Conservation (phyloP, 1,284 basidiomycete genomes). For the Ustilago vetiveriae region DNA sequence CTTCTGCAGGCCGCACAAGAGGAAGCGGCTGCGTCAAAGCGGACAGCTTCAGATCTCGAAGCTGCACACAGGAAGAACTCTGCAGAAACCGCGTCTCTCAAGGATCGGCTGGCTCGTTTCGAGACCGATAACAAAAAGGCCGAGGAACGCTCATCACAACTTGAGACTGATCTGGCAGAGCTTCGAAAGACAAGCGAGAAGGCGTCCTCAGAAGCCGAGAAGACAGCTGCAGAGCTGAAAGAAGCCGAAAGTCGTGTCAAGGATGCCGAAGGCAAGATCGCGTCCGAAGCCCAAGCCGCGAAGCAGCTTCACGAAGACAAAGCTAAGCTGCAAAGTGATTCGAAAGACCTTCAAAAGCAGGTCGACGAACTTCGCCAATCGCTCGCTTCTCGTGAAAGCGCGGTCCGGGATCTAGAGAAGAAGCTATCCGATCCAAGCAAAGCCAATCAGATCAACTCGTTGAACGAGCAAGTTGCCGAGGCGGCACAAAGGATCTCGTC, state of each 20-base stretch:
- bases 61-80: constrained; percentile 5
- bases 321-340: constrained; percentile 12
- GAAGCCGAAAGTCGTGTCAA: constrained; percentile 16
- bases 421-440: constrained; percentile 42
- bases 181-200: constrained; percentile 14
- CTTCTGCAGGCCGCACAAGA: constrained; percentile 17
- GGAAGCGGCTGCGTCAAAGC: constrained; percentile 11
- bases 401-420: constrained; percentile 31
- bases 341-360: constrained; percentile 20
- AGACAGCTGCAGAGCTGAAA: constrained; percentile 13
- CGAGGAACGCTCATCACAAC: constrained; percentile 16
- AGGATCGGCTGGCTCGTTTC: constrained; percentile 13
- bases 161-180: constrained; percentile 19
- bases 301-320: constrained; percentile 35
- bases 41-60: constrained; percentile 5
- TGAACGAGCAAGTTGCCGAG: constrained; percentile 23
- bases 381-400: constrained; percentile 7
- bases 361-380: constrained; percentile 22
- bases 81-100: constrained; percentile 7
- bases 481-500: constrained; percentile 18
- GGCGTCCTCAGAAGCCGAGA: constrained; percentile 6
- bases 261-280: constrained; percentile 20
- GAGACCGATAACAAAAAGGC: constrained; percentile 25
- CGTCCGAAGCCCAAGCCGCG: neutral
- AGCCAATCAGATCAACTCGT: constrained; percentile 33